phyloP scores from a whole-genome alignment of 495 filamentous ascomycete genomes.

The Hypoxylon subgilvum region DNA sequence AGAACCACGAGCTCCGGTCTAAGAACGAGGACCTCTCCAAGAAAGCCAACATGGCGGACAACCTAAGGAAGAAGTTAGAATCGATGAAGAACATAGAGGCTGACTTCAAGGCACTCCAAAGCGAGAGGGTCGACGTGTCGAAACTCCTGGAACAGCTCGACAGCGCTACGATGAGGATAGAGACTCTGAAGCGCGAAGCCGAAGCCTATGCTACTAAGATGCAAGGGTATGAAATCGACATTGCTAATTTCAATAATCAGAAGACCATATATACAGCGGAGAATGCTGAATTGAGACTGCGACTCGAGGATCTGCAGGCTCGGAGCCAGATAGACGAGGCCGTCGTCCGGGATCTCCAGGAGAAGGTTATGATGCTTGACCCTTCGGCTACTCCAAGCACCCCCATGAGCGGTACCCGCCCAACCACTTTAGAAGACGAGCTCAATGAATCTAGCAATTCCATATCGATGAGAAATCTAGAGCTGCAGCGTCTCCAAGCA shows the following conservation, averaged over 20 bases:
- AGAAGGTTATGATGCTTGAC: conserved; percentile 43
- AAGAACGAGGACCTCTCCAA: conserved; percentile 77
- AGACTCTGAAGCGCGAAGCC: conserved; percentile 35
- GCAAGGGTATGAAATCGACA: conserved; percentile 42
- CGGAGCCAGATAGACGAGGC: conserved; percentile 41
- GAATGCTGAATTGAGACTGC: conserved; percentile 36
- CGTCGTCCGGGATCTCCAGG: conserved; percentile 39
- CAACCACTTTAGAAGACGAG: conserved; percentile 38
- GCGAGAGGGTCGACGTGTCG: conserved; percentile 50
- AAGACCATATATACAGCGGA: conserved; percentile 35
- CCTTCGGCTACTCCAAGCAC: conserved; percentile 36
- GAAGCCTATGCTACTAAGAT: conserved; percentile 43
- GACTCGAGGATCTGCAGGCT: conserved; percentile 32
- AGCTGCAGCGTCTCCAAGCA: conserved; percentile 58
- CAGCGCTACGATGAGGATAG: conserved; percentile 38
- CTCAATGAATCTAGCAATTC: conserved; percentile 43
- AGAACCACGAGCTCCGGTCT: conserved; percentile 69
- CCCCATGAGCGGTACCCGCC: conserved; percentile 18
- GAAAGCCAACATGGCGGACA: conserved; percentile 77
- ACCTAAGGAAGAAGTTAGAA: conserved; percentile 76
- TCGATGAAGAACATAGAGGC: conserved; percentile 51
- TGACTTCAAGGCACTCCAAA: conserved; percentile 51
- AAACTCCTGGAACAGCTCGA: conserved; percentile 56
- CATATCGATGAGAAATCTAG: conserved; percentile 43
- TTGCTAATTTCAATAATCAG: conserved; percentile 39